Conservation (phyloP, 441 rosid species). For the Erysimum cheiri region DNA sequence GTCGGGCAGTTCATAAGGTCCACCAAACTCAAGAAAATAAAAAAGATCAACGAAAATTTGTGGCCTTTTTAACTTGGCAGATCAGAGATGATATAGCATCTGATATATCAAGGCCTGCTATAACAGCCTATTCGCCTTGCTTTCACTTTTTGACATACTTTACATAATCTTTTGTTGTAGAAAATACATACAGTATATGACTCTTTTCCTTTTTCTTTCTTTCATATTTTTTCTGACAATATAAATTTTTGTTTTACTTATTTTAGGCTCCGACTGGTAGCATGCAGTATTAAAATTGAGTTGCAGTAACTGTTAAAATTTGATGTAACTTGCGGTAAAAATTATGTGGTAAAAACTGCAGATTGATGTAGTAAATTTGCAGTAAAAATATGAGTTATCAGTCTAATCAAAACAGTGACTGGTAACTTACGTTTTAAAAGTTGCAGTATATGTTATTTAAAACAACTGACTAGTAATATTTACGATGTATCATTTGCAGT, state of each 20-base stretch:
- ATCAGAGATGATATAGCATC: background rate
- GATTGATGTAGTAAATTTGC: background rate
- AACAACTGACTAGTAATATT: too few relatives aligned
- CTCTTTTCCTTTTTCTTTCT: too few relatives aligned
- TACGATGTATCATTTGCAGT: too few relatives aligned
- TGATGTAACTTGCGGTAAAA: too few relatives aligned
- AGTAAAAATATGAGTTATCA: background rate
- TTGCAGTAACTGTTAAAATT: background rate
- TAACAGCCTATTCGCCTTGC: background rate
- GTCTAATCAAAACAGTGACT: background rate
- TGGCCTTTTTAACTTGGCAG: conserved; percentile 3
- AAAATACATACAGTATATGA: too few relatives aligned
- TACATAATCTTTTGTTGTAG: too few relatives aligned
- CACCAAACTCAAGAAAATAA: background rate
- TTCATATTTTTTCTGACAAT: background rate
- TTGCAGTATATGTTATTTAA: too few relatives aligned
- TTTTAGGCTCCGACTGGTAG: too few relatives aligned
- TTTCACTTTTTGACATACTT: background rate
- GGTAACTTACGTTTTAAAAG: background rate
- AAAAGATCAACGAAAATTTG: background rate
- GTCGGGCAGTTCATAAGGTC: background rate
- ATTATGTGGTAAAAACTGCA: background rate
- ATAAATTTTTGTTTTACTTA: too few relatives aligned
- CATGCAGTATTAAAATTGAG: too few relatives aligned
- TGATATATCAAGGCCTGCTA: conserved; percentile 18